phyloP scores from a whole-genome alignment of 768 basidiomycete species.

The Naematelia encephala region DNA sequence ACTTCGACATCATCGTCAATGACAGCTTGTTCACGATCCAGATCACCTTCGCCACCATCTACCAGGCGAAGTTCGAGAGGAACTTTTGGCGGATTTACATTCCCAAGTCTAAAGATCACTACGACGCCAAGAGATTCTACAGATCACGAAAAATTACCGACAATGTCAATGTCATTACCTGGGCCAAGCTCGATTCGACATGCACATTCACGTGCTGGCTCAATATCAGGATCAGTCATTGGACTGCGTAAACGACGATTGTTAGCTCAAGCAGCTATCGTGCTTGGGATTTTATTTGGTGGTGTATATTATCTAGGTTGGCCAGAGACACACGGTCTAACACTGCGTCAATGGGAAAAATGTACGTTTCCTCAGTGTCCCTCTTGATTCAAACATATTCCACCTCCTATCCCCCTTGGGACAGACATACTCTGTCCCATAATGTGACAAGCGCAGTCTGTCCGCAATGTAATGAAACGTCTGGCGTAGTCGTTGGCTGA shows the following conservation, averaged over 20 bases:
- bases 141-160: background rate
- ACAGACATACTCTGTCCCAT: background rate
- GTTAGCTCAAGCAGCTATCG: constrained; percentile 3
- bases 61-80: background rate
- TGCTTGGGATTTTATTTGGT: constrained; percentile 2
- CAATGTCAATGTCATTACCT: background rate
- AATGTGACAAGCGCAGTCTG: no score
- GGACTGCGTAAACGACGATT: constrained; percentile 14
- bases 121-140: background rate
- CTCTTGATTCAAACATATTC: background rate
- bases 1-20: background rate
- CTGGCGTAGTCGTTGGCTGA: background rate
- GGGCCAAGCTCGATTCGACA: background rate
- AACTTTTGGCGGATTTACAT: background rate
- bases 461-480: no score
- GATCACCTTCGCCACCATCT: background rate
- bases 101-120: background rate
- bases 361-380: background rate
- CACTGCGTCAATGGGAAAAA: background rate
- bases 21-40: background rate
- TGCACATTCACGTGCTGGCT: background rate
- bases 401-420: background rate
- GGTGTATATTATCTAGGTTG: background rate
- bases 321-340: background rate
- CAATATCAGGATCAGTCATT: constrained; percentile 2